Conservation (phyloP, 2,329 filamentous ascomycete species). For the Colletotrichum tabaci region DNA sequence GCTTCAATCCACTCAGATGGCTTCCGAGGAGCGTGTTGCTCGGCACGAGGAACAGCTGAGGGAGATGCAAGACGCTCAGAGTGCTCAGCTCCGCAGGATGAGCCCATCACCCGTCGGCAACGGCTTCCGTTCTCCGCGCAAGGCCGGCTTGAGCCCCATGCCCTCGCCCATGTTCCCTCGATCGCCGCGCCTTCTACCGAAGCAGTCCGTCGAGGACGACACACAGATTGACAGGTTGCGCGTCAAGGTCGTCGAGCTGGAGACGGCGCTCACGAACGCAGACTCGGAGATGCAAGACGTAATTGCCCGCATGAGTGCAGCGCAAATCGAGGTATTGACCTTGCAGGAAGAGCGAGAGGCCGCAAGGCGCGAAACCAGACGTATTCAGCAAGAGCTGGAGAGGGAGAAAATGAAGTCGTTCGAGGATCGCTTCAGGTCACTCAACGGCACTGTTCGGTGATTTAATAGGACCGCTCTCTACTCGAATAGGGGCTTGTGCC, state of each 20-base stretch:
- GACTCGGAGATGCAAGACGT: slow-evolving; percentile 89
- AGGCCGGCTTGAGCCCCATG: slow-evolving; percentile 55
- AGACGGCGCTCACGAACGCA: slow-evolving; percentile 73
- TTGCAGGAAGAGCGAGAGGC: slow-evolving; percentile 83
- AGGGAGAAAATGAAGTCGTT: slow-evolving; percentile 72
- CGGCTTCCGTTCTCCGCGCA: slow-evolving; percentile 50
- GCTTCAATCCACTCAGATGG: slow-evolving; percentile 85
- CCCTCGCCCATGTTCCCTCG: slow-evolving; percentile 56
- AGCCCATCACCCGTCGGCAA: slow-evolving; percentile 59
- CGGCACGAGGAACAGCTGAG: slow-evolving; percentile 90
- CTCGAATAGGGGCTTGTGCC: slow-evolving; percentile 34
- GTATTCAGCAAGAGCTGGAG: slow-evolving; percentile 77
- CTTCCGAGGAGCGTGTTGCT: slow-evolving; percentile 86
- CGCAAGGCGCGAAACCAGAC: slow-evolving; percentile 79
- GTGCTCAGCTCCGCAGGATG: slow-evolving; percentile 81
- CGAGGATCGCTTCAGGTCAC: slow-evolving; percentile 55
- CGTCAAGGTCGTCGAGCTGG: slow-evolving; percentile 85
- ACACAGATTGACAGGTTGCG: slow-evolving; percentile 83
- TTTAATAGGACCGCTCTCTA: slow-evolving; percentile 5
- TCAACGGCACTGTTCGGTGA: slow-evolving; percentile 46
- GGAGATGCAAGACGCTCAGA: slow-evolving; percentile 82
- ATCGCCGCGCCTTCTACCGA: slow-evolving; percentile 66
- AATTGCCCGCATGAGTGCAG: slow-evolving; percentile 82
- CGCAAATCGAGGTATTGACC: slow-evolving; percentile 87
- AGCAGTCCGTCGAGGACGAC: slow-evolving; percentile 79